Percentiles rank a stretch among this genome's conserved stretches.
These are phyloP conservation scores for Angophora floribunda DNA, from an alignment of 345 rosid species.

Conservation along the genomic window DNA sequence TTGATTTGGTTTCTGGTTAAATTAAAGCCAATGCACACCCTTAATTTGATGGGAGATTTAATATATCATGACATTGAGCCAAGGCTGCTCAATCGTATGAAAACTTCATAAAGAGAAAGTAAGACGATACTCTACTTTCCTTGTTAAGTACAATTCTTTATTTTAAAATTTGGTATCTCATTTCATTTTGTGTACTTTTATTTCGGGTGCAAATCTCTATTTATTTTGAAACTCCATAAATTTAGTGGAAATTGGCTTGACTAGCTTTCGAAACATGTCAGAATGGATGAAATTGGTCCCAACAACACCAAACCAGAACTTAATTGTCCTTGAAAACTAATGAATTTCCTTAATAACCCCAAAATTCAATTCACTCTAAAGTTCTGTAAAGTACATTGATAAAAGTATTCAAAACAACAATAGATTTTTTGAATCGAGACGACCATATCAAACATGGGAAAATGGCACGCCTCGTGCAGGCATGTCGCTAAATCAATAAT, in stretches of 20 bases:
- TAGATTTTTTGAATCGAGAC: background rate
- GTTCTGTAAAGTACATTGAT: background rate
- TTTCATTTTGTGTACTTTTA: background rate
- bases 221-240: background rate
- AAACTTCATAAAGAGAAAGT: background rate
- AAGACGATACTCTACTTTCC: background rate
- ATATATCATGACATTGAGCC: background rate
- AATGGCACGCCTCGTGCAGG: background rate
- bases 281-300: background rate
- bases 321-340: background rate
- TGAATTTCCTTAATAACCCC: background rate
- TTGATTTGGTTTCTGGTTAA: background rate
- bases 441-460: background rate
- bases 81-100: no score
- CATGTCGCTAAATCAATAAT: background rate
- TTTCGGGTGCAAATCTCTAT: background rate
- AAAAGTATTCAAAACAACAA: no score
- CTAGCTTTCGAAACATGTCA: background rate
- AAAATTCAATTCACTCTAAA: background rate
- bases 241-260: background rate
- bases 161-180: background rate
- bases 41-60: no score
- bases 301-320: background rate
- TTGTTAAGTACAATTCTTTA: no score
- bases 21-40: accelerated